A percentile compares a stretch with the other conserved stretches of the same genome.
These are phyloP conservation scores for Cicer judaicum DNA, from an alignment of 306 rosid species.

Conservation along the genomic window DNA sequence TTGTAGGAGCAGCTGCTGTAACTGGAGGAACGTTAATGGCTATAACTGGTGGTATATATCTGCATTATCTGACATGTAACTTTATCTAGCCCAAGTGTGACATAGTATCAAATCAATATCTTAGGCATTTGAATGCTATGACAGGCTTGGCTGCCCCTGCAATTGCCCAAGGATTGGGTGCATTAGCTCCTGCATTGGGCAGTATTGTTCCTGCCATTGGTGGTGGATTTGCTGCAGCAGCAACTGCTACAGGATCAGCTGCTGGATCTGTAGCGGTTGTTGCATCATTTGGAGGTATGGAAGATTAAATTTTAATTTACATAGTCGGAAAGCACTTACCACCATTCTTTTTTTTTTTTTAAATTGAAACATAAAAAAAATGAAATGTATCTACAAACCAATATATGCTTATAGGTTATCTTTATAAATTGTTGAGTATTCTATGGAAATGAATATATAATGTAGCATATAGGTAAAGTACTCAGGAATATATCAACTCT, in stretches of 20 bases:
- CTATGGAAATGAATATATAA: slow-evolving; percentile 2
- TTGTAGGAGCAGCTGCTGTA: slow-evolving; percentile 92
- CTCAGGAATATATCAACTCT: slow-evolving; percentile 1
- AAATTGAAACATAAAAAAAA: background rate
- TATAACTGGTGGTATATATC: slow-evolving; percentile 79
- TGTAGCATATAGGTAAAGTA: background rate
- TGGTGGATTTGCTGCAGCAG: slow-evolving; percentile 92
- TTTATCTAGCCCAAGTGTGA: slow-evolving; percentile 32
- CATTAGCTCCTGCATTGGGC: slow-evolving; percentile 92
- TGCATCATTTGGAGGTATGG: slow-evolving; percentile 93
- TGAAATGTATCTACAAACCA: slow-evolving; percentile 24
- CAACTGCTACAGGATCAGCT: slow-evolving; percentile 89
- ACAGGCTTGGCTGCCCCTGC: slow-evolving; percentile 98
- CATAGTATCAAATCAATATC: slow-evolving; percentile 21
- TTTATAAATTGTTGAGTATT: slow-evolving; percentile 12
- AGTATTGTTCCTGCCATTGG: slow-evolving; percentile 78
- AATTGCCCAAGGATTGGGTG: slow-evolving; percentile 91
- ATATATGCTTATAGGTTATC: background rate
- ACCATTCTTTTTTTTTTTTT: background rate
- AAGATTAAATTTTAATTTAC: slow-evolving; percentile 29
- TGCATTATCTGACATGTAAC: slow-evolving; percentile 31
- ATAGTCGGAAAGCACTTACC: slow-evolving; percentile 22
- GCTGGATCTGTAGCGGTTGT: slow-evolving; percentile 94
- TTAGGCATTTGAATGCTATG: slow-evolving; percentile 39
- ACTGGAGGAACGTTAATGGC: slow-evolving; percentile 95